Conservation (phyloP, 371 early-diverging fungal genomes). For the Lichtheimia hyalospora region DNA sequence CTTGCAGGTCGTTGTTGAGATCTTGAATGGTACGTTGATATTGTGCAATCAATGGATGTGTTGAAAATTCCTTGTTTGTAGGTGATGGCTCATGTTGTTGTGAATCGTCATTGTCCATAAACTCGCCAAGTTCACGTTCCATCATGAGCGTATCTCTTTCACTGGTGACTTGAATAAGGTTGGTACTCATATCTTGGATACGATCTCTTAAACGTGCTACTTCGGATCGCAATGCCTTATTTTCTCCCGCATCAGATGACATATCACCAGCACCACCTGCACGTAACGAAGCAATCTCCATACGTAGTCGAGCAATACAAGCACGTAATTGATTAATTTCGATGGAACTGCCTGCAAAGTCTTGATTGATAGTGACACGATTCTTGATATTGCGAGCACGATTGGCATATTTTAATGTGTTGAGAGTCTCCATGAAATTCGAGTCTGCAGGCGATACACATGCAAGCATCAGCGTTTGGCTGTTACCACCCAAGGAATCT, state of each 20-base stretch:
- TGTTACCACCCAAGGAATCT: conserved; percentile 94
- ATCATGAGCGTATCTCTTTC: conserved; percentile 63
- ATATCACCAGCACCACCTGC: conserved; percentile 3
- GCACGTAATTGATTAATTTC: conserved; percentile 71
- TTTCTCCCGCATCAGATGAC: conserved; percentile 21
- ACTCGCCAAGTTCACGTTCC: conserved; percentile 50
- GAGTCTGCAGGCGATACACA: conserved; percentile 83
- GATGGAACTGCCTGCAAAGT: conserved; percentile 44
- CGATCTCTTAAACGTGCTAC: conserved; percentile 48
- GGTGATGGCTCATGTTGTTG: not conserved
- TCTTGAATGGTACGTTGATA: conserved; percentile 56
- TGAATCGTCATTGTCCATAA: conserved; percentile 19
- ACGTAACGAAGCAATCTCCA: conserved; percentile 56
- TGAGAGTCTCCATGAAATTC: conserved; percentile 86
- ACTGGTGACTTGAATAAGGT: conserved; percentile 50
- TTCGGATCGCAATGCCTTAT: conserved; percentile 37
- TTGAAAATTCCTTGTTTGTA: conserved; percentile 1
- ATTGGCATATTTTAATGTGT: conserved; percentile 90
- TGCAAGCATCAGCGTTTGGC: conserved; percentile 89
- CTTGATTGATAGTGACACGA: conserved; percentile 55
- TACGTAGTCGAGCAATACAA: conserved; percentile 62
- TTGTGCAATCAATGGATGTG: conserved; percentile 51
- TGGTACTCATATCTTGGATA: conserved; percentile 31
- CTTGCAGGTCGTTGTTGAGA: conserved; percentile 46
- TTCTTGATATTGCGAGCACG: conserved; percentile 87